A percentile compares a stretch with the other conserved stretches of the same genome.
Conservation (phyloP, 768 basidiomycete species). For the Trametes maxima region DNA sequence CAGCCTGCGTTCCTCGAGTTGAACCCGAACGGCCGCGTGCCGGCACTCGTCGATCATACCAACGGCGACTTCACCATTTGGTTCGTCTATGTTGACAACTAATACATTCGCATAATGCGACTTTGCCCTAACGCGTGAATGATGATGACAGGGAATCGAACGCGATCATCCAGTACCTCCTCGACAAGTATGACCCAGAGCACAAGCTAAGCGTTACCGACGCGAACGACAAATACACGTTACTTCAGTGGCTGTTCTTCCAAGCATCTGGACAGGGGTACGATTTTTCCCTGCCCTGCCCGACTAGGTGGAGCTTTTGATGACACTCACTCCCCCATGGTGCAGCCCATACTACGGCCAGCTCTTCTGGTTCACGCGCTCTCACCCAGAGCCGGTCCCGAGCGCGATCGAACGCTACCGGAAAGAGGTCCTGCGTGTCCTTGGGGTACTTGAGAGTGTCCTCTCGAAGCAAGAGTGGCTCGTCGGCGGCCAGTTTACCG, state of each 20-base stretch:
- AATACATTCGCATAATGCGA: neutral
- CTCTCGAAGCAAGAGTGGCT: slow-evolving; percentile 21
- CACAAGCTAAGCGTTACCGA: slow-evolving; percentile 32
- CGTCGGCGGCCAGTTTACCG: slow-evolving; percentile 12
- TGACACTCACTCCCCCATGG: neutral
- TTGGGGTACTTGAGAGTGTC: slow-evolving; percentile 22
- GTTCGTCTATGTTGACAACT: slow-evolving; percentile 6
- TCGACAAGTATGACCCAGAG: slow-evolving; percentile 48
- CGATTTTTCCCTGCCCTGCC: neutral
- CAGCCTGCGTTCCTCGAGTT: slow-evolving; percentile 27
- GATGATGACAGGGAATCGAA: slow-evolving; percentile 33
- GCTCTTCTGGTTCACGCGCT: neutral
- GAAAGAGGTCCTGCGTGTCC: slow-evolving; percentile 24
- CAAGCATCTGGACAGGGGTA: slow-evolving; percentile 36
- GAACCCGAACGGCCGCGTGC: slow-evolving; percentile 42
- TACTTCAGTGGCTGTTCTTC: slow-evolving; percentile 50
- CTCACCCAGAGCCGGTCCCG: slow-evolving; percentile 17
- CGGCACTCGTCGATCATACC: slow-evolving; percentile 38
- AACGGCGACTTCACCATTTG: slow-evolving; percentile 37
- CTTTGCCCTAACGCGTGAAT: neutral
- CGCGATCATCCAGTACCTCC: slow-evolving; percentile 47
- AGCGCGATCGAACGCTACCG: slow-evolving; percentile 26
- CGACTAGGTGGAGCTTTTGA: neutral
- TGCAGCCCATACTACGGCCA: slow-evolving; percentile 13
- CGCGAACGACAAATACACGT: slow-evolving; percentile 20